Evolutionary conservation across 306 rosid species (phyloP).

Genomic region (Biancaea sappan): DNA sequence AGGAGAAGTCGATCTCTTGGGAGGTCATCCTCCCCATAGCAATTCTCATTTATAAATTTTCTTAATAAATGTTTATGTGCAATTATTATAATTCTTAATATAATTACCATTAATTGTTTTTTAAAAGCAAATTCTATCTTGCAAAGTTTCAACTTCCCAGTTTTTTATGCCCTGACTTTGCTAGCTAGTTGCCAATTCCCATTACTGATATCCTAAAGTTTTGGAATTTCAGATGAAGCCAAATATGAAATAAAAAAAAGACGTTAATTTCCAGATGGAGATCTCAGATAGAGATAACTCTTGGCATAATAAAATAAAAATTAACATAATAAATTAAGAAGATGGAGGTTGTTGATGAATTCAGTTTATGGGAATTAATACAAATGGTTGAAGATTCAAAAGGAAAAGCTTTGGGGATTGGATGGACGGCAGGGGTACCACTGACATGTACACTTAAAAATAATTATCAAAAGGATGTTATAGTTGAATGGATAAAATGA

Average conservation of each 20-base stretch:
- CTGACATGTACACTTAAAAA: no score
- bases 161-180: neutral
- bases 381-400: neutral
- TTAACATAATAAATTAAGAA: neutral
- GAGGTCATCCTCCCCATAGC: no score
- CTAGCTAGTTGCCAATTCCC: conserved; percentile 11
- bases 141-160: neutral
- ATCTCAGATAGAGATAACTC: neutral
- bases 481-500: neutral
- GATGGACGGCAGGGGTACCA: conserved; percentile 16
- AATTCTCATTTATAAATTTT: no score
- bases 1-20: no score
- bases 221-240: neutral
- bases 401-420: neutral
- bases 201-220: neutral
- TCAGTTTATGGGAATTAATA: neutral
- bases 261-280: neutral
- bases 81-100: no score
- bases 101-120: no score
- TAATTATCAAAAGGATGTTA: neutral
- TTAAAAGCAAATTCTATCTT: neutral
- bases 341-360: neutral
- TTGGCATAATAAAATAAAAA: neutral
- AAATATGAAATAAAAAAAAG: neutral
- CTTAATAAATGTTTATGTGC: no score